A percentile compares a stretch with the other conserved stretches of the same genome.
Conservation (phyloP, 1,139 yeast genomes). For the Pichiaceae sp. region DNA sequence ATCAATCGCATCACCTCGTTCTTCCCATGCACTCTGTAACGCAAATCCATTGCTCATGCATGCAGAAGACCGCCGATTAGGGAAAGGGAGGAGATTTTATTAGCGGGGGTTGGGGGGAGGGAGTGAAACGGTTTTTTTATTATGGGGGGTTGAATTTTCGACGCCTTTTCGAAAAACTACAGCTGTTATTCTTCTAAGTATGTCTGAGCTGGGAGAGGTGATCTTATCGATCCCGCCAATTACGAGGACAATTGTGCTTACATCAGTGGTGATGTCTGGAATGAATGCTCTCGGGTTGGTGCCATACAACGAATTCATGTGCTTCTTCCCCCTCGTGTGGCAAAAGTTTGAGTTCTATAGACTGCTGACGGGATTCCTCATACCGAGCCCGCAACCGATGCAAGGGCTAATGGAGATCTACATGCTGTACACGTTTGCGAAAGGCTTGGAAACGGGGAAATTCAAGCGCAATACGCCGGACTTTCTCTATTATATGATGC, state of each 20-base stretch:
- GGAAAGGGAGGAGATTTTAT: no score
- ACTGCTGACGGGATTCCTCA: constrained; percentile 39
- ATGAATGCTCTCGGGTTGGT: constrained; percentile 25
- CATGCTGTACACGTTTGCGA: constrained; percentile 49
- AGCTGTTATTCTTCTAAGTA: background rate
- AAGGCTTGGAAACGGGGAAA: constrained; percentile 47
- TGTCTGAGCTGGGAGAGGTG: constrained; percentile 13
- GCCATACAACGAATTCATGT: constrained; percentile 18
- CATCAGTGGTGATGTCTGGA: constrained; percentile 28
- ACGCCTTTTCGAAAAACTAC: no score
- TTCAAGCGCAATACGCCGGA: constrained; percentile 47
- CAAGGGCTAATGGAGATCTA: constrained; percentile 45
- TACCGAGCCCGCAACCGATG: constrained; percentile 34
- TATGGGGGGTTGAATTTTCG: no score
- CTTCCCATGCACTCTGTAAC: no score
- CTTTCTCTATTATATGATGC: constrained; percentile 44
- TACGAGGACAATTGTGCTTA: constrained; percentile 27
- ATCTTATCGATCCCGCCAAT: constrained; percentile 29
- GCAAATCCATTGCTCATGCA: no score
- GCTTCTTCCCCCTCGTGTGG: constrained; percentile 22
- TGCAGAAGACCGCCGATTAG: no score
- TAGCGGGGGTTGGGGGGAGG: no score
- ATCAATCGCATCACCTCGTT: no score
- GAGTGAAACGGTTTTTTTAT: no score
- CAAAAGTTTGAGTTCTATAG: constrained; percentile 34